These are phyloP conservation scores for Chlamydomonas schloesseri DNA, from an alignment of 139 green algal genomes.

Conservation along the genomic window DNA sequence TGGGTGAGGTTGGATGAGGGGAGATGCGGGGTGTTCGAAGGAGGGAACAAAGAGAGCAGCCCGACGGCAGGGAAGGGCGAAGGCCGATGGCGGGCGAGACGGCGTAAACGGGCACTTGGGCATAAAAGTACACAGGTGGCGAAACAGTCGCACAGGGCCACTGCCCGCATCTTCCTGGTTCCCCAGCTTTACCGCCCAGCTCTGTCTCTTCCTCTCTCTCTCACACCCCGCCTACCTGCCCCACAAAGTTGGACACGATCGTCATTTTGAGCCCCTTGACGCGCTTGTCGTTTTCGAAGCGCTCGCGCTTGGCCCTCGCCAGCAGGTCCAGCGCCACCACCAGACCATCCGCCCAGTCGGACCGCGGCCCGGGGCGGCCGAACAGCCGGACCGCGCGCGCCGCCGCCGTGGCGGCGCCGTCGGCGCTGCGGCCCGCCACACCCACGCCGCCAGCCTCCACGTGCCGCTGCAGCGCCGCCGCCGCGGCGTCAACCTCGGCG, in stretches of 20 bases:
- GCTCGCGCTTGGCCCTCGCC: neutral
- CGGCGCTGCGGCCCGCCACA: neutral
- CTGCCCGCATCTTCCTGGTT: no score
- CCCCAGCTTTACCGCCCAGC: no score
- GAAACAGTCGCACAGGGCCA: no score
- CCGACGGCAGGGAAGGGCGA: no score
- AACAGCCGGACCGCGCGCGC: constrained; percentile 23
- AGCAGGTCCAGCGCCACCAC: constrained; percentile 34
- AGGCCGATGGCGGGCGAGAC: no score
- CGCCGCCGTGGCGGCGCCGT: neutral
- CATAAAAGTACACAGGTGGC: no score
- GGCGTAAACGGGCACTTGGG: no score
- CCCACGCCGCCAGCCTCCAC: neutral
- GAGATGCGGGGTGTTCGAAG: no score
- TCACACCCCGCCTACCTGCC: neutral
- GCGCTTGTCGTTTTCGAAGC: neutral
- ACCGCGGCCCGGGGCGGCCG: neutral
- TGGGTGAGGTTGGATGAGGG: no score
- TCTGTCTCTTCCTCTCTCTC: neutral
- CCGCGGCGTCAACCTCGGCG: constrained; percentile 7
- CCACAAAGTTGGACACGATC: constrained; percentile 39
- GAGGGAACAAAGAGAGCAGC: no score
- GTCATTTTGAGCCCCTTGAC: neutral
- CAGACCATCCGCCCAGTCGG: constrained; percentile 22
- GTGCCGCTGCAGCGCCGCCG: neutral